Percentiles rank a stretch among this genome's conserved stretches.
Evolutionary conservation across 768 basidiomycete species (phyloP).

Genomic region (Serendipita sp.): DNA sequence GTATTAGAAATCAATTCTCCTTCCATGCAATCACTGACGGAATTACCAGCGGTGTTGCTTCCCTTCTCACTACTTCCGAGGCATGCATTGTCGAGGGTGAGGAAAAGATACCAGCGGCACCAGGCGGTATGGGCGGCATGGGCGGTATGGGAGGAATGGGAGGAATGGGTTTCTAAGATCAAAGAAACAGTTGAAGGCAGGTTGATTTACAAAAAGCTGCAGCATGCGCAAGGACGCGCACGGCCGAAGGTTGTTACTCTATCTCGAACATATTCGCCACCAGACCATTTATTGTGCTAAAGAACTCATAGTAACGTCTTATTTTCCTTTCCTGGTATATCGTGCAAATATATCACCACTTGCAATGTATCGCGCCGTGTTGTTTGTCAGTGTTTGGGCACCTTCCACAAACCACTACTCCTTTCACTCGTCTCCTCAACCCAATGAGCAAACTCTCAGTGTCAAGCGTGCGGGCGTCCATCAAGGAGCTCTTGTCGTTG

Average conservation of each 20-base stretch:
- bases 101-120: slow-evolving; percentile 49
- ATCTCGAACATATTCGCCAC: background rate
- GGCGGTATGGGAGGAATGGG: slow-evolving; percentile 46
- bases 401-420: background rate
- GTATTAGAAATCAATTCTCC: slow-evolving; percentile 5
- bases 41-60: slow-evolving; percentile 63
- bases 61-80: slow-evolving; percentile 84
- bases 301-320: background rate
- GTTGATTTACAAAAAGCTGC: background rate
- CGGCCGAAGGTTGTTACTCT: background rate
- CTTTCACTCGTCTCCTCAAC: background rate
- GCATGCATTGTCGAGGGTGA: slow-evolving; percentile 83
- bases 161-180: slow-evolving; percentile 8
- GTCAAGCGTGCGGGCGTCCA: slow-evolving; percentile 98
- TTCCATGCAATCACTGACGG: background rate
- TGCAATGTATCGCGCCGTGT: background rate
- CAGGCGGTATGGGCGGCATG: slow-evolving; percentile 28
- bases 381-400: slow-evolving; percentile 7
- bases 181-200: background rate
- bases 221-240: background rate
- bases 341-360: slow-evolving; percentile 3
- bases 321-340: background rate
- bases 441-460: slow-evolving; percentile 67
- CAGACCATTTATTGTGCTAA: background rate
- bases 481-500: slow-evolving; percentile 76